Base-by-base conservation (phyloP, 2,329 filamentous ascomycete species). In the Alternaria hordeiaustralica region DNA sequence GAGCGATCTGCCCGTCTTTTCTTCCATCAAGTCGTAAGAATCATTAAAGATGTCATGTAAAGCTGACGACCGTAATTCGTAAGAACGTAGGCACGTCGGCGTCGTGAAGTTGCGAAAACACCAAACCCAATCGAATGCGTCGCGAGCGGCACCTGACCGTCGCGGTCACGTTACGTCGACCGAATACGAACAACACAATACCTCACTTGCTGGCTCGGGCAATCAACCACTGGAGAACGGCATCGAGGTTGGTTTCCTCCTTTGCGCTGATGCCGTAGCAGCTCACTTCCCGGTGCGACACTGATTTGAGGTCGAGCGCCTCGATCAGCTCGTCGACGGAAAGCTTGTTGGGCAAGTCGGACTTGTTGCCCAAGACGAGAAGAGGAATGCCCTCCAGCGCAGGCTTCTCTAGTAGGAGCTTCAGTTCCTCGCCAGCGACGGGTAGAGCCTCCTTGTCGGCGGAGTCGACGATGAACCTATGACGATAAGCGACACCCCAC, bases 181-280 rank as follows among this genome's bases (percentile, higher is more conserved):
- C 58, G 58, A 63, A 57, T 54, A 58, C 65, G 54, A 60, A 68
- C 60, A 63, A 68, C 50, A 55, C 54, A 63, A 68, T 49, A 53
- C 60, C 55, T 71, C 73, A 80, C 66, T 78, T 79, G 75, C 73
- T 93, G 67, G 94, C 91, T 80, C 92, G 92, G 71, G 94, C 95
- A 80, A 99, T 95, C 79, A 99, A 85, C 92, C 96, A 99, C 79
- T 97, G 92, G 74, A 99, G 86, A 56, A 99, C 96, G 7, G 95
- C 96, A 78, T 99, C 95, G 69, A 99, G 89, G 82, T 99, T 99
- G 61, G 95, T 99, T 83, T 99, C 96, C 80, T 98, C 95, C 82
- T 98, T 98, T 65, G 95, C 96, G 80, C 94, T 97, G 83, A 99
- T 97, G 66, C 95, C 95, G 81, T 99, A 99, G 83, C 96, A 98